A percentile compares a stretch with the other conserved stretches of the same genome.
phyloP scores from a whole-genome alignment of 1,139 yeast genomes.

The Groenewaldozyma auringiensis region DNA sequence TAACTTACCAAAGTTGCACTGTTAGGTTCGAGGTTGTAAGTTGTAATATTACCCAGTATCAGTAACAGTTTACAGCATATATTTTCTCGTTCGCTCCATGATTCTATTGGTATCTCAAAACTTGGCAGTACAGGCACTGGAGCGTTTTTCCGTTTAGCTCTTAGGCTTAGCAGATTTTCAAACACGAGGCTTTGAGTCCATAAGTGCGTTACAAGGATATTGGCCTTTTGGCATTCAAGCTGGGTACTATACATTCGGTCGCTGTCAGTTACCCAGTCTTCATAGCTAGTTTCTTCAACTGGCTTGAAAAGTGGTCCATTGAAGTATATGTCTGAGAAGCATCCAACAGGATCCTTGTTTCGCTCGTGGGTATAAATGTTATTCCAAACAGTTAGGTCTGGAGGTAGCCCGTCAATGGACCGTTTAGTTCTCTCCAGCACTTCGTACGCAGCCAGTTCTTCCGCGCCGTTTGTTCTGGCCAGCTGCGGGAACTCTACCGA shows the following conservation, averaged over 20 bases:
- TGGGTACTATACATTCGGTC: constrained; percentile 3
- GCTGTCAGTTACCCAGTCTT: constrained; percentile 5
- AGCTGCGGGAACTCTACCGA: constrained; percentile 5
- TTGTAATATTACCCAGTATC: constrained; percentile 7
- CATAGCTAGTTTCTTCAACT: neutral
- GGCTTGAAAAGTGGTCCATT: neutral
- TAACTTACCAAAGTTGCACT: constrained; percentile 3
- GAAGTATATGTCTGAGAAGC: constrained; percentile 1
- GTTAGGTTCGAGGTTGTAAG: constrained; percentile 10
- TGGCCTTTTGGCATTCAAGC: constrained; percentile 8
- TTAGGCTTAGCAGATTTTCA: constrained; percentile 3
- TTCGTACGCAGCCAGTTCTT: neutral
- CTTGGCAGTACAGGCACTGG: neutral
- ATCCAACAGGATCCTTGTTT: neutral
- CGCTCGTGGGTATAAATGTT: constrained; percentile 4
- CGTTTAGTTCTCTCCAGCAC: neutral
- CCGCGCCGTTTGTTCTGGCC: neutral
- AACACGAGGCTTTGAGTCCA: constrained; percentile 7
- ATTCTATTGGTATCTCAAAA: neutral
- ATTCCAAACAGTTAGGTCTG: constrained; percentile 3
- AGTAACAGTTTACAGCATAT: constrained; percentile 5
- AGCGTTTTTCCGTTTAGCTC: neutral
- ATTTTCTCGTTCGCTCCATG: constrained; percentile 6
- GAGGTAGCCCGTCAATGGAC: constrained; percentile 3
- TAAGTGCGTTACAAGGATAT: constrained; percentile 8